These are phyloP conservation scores for Mallotus nudiflorus DNA, from an alignment of 345 rosid genomes.

Conservation along the genomic window DNA sequence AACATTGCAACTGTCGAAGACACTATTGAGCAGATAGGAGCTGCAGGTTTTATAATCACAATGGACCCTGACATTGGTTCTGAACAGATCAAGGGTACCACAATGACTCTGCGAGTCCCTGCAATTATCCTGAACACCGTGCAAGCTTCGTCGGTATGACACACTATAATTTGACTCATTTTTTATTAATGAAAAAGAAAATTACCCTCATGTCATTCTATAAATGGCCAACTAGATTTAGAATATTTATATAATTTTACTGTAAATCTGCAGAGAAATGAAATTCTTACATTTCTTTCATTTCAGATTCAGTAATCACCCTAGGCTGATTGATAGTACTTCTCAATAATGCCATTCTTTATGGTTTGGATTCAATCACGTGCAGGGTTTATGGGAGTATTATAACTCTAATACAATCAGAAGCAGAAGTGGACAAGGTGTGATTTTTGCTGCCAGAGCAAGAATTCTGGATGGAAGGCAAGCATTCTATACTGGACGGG, in stretches of 20 bases:
- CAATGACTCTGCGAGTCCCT: conserved; percentile 39
- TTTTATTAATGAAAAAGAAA: not conserved
- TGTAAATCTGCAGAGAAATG: not conserved
- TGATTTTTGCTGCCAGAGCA: conserved; percentile 40
- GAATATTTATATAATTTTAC: not conserved
- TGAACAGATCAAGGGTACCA: conserved; percentile 35
- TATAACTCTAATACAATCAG: conserved; percentile 41
- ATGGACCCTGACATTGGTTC: conserved; percentile 43
- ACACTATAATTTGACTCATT: not conserved
- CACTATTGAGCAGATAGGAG: conserved; percentile 41
- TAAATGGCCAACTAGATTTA: not conserved
- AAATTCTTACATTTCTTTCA: not conserved
- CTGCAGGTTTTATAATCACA: conserved; percentile 50
- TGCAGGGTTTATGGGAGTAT: conserved; percentile 49
- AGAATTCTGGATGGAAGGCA: conserved; percentile 47
- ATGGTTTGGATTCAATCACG: conserved; percentile 1
- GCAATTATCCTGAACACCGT: conserved; percentile 45
- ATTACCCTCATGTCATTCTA: not conserved
- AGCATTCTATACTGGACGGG: conserved; percentile 36
- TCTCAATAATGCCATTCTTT: not conserved
- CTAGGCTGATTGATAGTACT: not conserved
- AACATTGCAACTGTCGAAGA: conserved; percentile 42
- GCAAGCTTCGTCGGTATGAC: conserved; percentile 39
- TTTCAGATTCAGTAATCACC: not conserved
- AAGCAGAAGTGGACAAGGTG: conserved; percentile 30